These are phyloP conservation scores for Medicago lupulina DNA, from an alignment of 306 rosid species.

Conservation along the genomic window DNA sequence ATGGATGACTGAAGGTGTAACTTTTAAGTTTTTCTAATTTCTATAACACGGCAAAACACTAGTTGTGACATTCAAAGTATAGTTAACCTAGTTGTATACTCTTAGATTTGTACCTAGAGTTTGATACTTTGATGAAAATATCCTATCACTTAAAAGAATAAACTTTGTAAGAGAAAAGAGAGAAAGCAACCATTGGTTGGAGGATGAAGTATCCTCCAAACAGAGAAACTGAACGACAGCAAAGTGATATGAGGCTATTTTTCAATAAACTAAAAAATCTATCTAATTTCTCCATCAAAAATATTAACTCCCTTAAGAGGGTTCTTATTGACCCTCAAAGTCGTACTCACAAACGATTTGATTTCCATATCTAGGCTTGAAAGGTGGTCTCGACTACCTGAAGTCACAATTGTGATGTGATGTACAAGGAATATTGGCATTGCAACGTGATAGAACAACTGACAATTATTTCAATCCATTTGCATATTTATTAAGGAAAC, in stretches of 20 bases:
- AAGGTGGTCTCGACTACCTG: not conserved
- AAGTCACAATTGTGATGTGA: not conserved
- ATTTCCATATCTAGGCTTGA: not conserved
- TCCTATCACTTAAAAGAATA: not conserved
- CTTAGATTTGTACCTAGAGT: not conserved
- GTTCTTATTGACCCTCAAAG: not conserved
- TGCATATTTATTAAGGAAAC: not conserved
- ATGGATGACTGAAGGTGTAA: slow-evolving; percentile 2
- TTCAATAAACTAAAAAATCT: slow-evolving; percentile 1
- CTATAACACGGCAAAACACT: not conserved
- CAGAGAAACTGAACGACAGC: slow-evolving; percentile 6
- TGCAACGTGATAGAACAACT: not conserved
- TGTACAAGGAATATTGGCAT: not conserved
- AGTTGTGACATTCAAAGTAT: slow-evolving; percentile 5
- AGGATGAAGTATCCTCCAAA: slow-evolving; percentile 11
- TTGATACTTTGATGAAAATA: not conserved
- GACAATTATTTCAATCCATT: not conserved
- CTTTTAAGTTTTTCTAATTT: not conserved
- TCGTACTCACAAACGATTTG: not conserved
- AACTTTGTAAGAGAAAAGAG: not conserved
- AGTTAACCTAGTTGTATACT: not conserved
- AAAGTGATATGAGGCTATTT: not conserved
- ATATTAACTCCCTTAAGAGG: slow-evolving; percentile 3
- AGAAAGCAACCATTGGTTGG: not conserved
- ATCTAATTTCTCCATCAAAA: not conserved